A percentile compares a stretch with the other conserved stretches of the same genome.
Conservation (phyloP, 805 yeast genomes). For the Metschnikowia peoriensis region DNA sequence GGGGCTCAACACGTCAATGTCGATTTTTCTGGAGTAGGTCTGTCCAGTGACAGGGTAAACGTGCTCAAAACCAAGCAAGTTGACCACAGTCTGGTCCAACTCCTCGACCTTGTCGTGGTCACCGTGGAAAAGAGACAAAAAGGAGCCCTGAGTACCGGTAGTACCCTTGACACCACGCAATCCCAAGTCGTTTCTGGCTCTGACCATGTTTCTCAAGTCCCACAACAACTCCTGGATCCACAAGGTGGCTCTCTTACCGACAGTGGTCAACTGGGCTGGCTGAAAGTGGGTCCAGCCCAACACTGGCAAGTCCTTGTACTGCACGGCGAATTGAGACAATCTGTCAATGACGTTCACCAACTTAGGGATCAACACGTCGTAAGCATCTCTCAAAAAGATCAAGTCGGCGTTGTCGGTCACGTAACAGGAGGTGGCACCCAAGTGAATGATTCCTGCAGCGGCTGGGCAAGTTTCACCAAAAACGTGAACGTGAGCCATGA, state of each 20-base stretch:
- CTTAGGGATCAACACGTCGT: slow-evolving; percentile 90
- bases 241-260: slow-evolving; percentile 95
- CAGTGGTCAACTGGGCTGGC: slow-evolving; percentile 98
- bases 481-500: slow-evolving; percentile 98
- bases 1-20: slow-evolving; percentile 90
- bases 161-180: slow-evolving; percentile 98
- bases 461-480: slow-evolving; percentile 91
- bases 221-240: slow-evolving; percentile 98
- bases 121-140: slow-evolving; percentile 92
- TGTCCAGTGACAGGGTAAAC: slow-evolving; percentile 99
- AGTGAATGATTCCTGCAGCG: slow-evolving; percentile 96
- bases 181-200: slow-evolving; percentile 96
- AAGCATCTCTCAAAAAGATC: slow-evolving; percentile 93
- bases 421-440: slow-evolving; percentile 97
- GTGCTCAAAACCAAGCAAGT: slow-evolving; percentile 87
- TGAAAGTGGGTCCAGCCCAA: slow-evolving; percentile 99
- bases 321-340: slow-evolving; percentile 80
- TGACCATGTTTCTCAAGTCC: slow-evolving; percentile 93
- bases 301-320: slow-evolving; percentile 93
- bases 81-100: slow-evolving; percentile 87
- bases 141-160: slow-evolving; percentile 98
- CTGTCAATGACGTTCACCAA: slow-evolving; percentile 94
- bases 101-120: slow-evolving; percentile 95
- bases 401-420: slow-evolving; percentile 98
- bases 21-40: slow-evolving; percentile 98